phyloP scores from a whole-genome alignment of 208 protist species.

The Entamoeba moshkovskii region DNA sequence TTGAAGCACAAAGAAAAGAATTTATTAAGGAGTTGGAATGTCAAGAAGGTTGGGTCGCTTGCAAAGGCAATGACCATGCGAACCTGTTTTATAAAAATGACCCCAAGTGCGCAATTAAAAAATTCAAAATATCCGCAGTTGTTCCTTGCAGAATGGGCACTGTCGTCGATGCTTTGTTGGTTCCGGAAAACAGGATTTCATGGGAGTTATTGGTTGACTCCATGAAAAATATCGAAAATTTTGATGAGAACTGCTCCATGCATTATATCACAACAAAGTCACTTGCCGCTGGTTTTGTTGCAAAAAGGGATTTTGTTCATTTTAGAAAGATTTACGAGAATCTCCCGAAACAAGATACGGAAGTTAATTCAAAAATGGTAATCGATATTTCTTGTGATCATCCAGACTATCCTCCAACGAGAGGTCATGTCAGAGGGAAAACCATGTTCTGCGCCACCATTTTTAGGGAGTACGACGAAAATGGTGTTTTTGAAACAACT shows the following conservation, averaged over 20 bases:
- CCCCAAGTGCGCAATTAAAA: not conserved
- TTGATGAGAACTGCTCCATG: not conserved
- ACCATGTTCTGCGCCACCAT: not conserved
- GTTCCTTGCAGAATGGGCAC: not conserved
- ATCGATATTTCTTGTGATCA: not conserved
- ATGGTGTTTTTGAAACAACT: not conserved
- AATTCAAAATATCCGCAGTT: not conserved
- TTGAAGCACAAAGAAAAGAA: not conserved
- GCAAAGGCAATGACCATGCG: not conserved
- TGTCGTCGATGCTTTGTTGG: not conserved
- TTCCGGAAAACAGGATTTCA: not conserved
- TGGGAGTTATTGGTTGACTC: not conserved
- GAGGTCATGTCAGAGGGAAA: not conserved
- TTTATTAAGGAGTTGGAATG: not conserved
- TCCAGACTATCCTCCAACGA: not conserved
- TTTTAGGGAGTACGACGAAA: not conserved
- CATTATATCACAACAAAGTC: not conserved
- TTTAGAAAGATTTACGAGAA: not conserved
- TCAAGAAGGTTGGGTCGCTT: not conserved
- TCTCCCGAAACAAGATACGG: not conserved
- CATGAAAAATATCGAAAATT: not conserved
- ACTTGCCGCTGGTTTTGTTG: not conserved
- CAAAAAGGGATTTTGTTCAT: not conserved
- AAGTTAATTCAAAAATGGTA: not conserved
- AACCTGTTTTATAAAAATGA: not conserved